Evolutionary conservation across 352 stramenopile genomes (phyloP).

Genomic region (Pythium dissimile): DNA sequence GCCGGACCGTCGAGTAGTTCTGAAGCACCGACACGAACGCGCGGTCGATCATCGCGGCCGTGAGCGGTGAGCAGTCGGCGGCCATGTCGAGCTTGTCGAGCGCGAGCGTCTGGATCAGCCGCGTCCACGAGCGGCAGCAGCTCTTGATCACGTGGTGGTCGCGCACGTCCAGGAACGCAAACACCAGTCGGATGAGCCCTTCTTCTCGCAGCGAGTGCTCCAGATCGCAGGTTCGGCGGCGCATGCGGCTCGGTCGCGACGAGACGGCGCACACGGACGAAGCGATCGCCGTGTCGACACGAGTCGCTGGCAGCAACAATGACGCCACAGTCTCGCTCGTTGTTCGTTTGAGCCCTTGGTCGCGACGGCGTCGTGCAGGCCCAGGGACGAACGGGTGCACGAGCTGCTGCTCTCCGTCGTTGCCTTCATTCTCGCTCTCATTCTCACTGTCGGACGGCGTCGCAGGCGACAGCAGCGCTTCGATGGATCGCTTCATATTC

Average conservation of each 20-base stretch:
- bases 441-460: constrained; percentile 1
- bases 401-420: constrained; percentile 7
- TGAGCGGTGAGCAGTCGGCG: constrained; percentile 37
- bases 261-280: constrained; percentile 7
- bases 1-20: constrained; percentile 60
- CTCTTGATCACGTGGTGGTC: constrained; percentile 66
- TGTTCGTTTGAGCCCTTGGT: background rate
- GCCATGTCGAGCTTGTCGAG: constrained; percentile 72
- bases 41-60: constrained; percentile 42
- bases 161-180: constrained; percentile 69
- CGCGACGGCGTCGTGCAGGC: background rate
- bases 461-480: background rate
- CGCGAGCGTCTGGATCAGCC: constrained; percentile 60
- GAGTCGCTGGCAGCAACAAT: background rate
- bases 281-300: background rate
- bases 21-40: constrained; percentile 59
- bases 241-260: constrained; percentile 6
- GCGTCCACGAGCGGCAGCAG: constrained; percentile 58
- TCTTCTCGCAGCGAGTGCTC: constrained; percentile 53
- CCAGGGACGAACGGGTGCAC: constrained; percentile 13
- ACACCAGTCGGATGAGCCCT: constrained; percentile 50
- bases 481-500: constrained; percentile 23
- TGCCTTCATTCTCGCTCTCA: background rate
- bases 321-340: background rate
- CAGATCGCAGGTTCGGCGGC: constrained; percentile 25